Evolutionary conservation across 2,329 filamentous ascomycete species (phyloP), one percentile per base, ranked within the genome.

Genomic region (Trichothecium sympodiale): DNA sequence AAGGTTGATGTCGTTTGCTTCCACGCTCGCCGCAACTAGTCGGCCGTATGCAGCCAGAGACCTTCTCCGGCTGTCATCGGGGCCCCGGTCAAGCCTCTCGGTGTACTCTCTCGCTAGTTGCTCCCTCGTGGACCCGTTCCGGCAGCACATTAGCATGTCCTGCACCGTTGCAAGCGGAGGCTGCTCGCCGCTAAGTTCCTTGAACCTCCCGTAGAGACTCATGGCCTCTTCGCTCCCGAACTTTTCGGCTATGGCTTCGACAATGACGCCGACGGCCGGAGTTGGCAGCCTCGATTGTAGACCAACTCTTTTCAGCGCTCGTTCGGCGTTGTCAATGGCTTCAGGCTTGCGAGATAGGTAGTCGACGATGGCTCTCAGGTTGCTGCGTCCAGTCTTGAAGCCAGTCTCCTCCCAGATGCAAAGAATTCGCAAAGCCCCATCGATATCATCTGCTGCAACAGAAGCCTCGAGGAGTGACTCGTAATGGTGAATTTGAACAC

Each of bases 391-490:
- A 28, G 67, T 53, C 5, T 80, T 52, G 5, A 77, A 41, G 9
- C 50, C 52, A 23, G 40, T 47, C 40, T 73, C 67, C 16, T 72
- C 60, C 80, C 94, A 91, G 51, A 86, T 78, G 44, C 74, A 74
- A 13, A 94, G 64, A 2, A 83, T 68, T 29, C 74, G 71, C 26
- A 94, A 66, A 0, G 83, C 81, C 17, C 76, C 74, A 17, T 62
- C 57, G 7, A 89, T 49, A 43, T 91, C 76, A 2, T 67, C 64
- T 4, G 54, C 49, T 4, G 63, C 60, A 9, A 76, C 64, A 50
- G 93, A 85, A 4, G 81, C 71, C 38, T 84, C 77, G 6, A 88
- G 63, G 18, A 95, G 67, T 18, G 80, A 70, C 54, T 93, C 86
- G 56, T 91, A 94, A 52, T 95, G 85, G 42, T 81, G 68, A 5